Evolutionary conservation across 768 basidiomycete genomes (phyloP).

Genomic region (Lyophyllum decastes): DNA sequence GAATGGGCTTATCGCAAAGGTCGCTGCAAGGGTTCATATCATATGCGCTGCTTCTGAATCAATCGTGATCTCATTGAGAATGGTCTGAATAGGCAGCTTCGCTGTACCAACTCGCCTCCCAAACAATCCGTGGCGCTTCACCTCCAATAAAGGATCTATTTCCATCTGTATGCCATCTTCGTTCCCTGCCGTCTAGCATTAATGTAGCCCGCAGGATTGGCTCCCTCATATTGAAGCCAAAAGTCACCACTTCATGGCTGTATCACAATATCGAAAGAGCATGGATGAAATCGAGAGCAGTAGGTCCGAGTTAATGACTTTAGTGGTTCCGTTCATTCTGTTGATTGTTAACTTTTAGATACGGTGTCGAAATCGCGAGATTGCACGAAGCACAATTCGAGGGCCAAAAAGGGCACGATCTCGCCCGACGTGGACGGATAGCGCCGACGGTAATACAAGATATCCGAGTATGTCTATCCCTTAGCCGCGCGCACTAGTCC

Average conservation of each 20-base stretch:
- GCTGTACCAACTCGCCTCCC: constrained; percentile 58
- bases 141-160: constrained; percentile 48
- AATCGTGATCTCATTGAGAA: background rate
- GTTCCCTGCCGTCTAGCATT: background rate
- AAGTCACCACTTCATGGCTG: constrained; percentile 81
- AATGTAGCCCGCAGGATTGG: constrained; percentile 59
- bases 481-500: background rate
- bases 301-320: constrained; percentile 43
- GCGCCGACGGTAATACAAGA: constrained; percentile 72
- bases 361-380: constrained; percentile 85
- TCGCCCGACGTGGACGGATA: constrained; percentile 64
- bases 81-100: constrained; percentile 48
- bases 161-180: constrained; percentile 47
- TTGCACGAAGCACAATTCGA: constrained; percentile 65
- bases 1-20: constrained; percentile 80
- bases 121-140: constrained; percentile 42
- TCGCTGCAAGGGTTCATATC: constrained; percentile 65
- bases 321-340: background rate
- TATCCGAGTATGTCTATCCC: constrained; percentile 56
- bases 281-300: constrained; percentile 83
- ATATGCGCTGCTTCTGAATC: background rate
- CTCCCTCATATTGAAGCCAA: constrained; percentile 82
- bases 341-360: constrained; percentile 48
- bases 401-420: constrained; percentile 71
- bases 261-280: constrained; percentile 86